A percentile compares a stretch with the other conserved stretches of the same genome.
Conservation (phyloP, 331 rosid genomes). For the Saraca asoca region DNA sequence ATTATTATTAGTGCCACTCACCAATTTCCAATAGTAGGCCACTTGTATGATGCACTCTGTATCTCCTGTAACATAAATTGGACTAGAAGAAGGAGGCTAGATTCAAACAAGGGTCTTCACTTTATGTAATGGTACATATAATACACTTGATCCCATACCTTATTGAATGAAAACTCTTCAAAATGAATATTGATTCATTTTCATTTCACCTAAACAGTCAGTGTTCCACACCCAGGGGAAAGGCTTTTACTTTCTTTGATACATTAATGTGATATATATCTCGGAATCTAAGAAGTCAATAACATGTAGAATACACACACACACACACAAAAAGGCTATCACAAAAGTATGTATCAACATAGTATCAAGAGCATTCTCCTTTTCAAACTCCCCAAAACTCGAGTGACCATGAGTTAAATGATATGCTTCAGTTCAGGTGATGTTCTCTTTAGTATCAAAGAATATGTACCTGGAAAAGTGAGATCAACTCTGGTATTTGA, state of each 20-base stretch:
- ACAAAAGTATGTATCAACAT: not conserved
- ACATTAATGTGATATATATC: not conserved
- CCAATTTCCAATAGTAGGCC: not conserved
- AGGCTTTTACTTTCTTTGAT: no score
- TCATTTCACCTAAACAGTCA: not conserved
- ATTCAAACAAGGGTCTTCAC: no score
- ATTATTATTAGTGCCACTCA: not conserved
- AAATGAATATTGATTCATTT: not conserved
- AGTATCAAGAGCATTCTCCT: not conserved
- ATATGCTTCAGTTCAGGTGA: not conserved
- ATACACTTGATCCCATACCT: not conserved
- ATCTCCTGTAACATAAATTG: no score
- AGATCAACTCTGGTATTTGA: slow-evolving; percentile 75
- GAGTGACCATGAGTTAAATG: slow-evolving; percentile 9
- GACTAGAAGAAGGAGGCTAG: no score
- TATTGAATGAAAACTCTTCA: not conserved
- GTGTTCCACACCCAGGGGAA: not conserved
- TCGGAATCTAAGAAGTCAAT: no score
- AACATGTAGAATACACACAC: not conserved
- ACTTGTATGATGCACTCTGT: not conserved
- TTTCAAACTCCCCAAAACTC: not conserved
- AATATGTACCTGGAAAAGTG: slow-evolving; percentile 71
- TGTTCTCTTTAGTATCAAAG: not conserved
- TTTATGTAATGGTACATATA: no score
- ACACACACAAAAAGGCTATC: not conserved